These are phyloP conservation scores for Aureobasidium subglaciale DNA, from an alignment of 2,329 filamentous ascomycete species.

Conservation along the genomic window DNA sequence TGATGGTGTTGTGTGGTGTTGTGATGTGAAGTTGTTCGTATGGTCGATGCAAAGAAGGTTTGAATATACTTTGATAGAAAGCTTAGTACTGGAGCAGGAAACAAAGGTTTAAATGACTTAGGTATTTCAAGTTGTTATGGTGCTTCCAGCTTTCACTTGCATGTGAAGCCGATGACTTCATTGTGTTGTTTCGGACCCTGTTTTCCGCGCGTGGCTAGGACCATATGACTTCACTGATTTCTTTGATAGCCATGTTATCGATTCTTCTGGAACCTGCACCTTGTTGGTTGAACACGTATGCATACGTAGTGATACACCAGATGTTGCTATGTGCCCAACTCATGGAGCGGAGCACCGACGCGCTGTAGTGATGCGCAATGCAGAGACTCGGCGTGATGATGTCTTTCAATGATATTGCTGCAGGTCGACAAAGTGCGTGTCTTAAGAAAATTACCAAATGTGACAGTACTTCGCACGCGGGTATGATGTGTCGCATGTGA, in stretches of 20 bases:
- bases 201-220: conserved; percentile 3
- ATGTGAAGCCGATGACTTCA: conserved; percentile 13
- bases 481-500: neutral
- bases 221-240: conserved; percentile 11
- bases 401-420: too few species aligned
- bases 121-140: neutral
- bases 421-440: too few species aligned
- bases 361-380: too few species aligned
- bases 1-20: conserved; percentile 19
- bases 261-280: neutral
- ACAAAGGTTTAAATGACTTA: neutral
- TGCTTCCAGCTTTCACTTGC: neutral
- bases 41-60: neutral
- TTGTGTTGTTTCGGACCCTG: conserved; percentile 5
- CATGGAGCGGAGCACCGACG: too few species aligned
- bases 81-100: too few species aligned
- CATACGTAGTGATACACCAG: neutral
- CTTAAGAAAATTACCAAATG: too few species aligned
- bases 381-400: too few species aligned
- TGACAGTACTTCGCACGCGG: too few species aligned
- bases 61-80: too few species aligned
- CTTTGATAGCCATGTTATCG: neutral
- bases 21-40: neutral
- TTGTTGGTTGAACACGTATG: neutral
- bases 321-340: too few species aligned